phyloP scores from a whole-genome alignment of 2,329 filamentous ascomycete genomes.

The Epichloe bromicola region DNA sequence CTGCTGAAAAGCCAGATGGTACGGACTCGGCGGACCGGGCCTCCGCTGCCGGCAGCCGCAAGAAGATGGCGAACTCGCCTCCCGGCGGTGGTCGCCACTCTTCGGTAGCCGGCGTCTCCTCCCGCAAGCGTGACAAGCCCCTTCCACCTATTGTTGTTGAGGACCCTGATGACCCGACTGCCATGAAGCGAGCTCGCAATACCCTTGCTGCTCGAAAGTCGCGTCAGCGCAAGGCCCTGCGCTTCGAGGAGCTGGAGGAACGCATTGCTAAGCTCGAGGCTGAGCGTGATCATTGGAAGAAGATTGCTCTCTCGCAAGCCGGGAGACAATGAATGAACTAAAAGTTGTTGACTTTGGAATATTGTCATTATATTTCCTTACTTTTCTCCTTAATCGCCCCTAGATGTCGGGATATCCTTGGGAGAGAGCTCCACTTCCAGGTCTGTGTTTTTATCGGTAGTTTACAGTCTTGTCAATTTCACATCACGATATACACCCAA shows the following conservation, averaged over 20 bases:
- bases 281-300: conserved; percentile 55
- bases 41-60: conserved; percentile 26
- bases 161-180: conserved; percentile 60
- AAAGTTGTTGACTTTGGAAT: background rate
- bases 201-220: conserved; percentile 90
- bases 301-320: conserved; percentile 31
- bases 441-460: background rate
- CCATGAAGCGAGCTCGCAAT: conserved; percentile 87
- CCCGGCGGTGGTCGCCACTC: conserved; percentile 45
- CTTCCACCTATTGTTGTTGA: conserved; percentile 65
- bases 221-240: conserved; percentile 69
- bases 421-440: background rate
- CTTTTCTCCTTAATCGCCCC: background rate
- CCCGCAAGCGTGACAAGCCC: conserved; percentile 69
- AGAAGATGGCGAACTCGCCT: conserved; percentile 35
- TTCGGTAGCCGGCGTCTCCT: conserved; percentile 53
- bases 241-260: conserved; percentile 61
- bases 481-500: background rate
- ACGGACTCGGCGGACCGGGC: conserved; percentile 30
- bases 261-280: conserved; percentile 57
- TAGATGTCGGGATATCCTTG: background rate
- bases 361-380: background rate
- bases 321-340: background rate
- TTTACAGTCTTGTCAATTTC: background rate
- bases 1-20: conserved; percentile 33